Evolutionary conservation across 805 yeast species (phyloP), one percentile per base, ranked within the genome.

Genomic region (Yarrowia osloensis): DNA sequence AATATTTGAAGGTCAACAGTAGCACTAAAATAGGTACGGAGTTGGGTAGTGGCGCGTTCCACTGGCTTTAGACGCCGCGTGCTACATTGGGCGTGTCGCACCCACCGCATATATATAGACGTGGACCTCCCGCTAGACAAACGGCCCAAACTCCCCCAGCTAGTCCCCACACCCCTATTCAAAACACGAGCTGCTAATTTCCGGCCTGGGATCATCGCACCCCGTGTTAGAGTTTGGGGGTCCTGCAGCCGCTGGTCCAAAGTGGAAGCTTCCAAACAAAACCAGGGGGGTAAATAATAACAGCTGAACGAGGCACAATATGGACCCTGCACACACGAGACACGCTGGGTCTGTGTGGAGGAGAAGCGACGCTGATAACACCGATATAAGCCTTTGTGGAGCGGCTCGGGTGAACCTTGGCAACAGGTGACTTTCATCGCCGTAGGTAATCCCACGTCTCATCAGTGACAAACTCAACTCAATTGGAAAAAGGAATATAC

Each of bases 231-330:
- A 50, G 55, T 21, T 50, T 21, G n/a, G 40, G 8, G 15, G 33
- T 11, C n/a, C 57, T 50, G 57, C 57, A 50, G 21, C 40, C 3
- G n/a, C 8, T 15, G 40, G 28, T 50, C 57, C 57, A 50, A 50
- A 50, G 29, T 50, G 57, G 57, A 50, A 50, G 57, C 57, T 31
- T 50, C 29, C 57, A 50, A 50, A 50, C 57, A 50, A 50, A 13
- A 33, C 57, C 57, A 50, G 57, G 57, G 52, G 39, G 39, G 55
- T 15, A 19, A 33, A 50, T 50, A 50, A 50, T 50, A 50, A 29
- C 55, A 29, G 37, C 22, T 26, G 54, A n/a, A 19, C 7, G 39
- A 21, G n/a, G 35, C 21, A 28, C 24, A 9, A 28, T 4, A 17
- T 15, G 54, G 55, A 49, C 55, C 55, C 55, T 49, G 55, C 35